phyloP scores from a whole-genome alignment of 2,329 filamentous ascomycete species.

The Colletotrichum euphorbiae region DNA sequence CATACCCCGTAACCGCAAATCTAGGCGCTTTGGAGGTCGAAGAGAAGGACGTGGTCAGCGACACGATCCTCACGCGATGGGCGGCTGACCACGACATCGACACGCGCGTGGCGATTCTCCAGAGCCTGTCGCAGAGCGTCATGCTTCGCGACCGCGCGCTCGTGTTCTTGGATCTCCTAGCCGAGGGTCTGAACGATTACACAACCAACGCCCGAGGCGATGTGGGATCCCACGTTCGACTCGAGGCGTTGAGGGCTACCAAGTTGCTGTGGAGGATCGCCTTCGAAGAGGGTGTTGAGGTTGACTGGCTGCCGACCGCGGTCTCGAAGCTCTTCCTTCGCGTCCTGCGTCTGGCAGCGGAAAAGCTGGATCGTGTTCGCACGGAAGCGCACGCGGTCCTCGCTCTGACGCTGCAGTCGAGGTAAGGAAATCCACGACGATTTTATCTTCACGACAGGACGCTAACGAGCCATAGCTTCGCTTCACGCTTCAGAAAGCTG shows the following conservation, averaged over 20 bases:
- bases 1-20: constrained; percentile 54
- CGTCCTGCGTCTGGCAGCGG: constrained; percentile 78
- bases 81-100: constrained; percentile 60
- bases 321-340: constrained; percentile 59
- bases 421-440: constrained; percentile 52
- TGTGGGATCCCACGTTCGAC: constrained; percentile 85
- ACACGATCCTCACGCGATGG: constrained; percentile 66
- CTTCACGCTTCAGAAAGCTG: constrained; percentile 50
- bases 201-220: constrained; percentile 91
- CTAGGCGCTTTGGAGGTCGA: constrained; percentile 42
- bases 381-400: constrained; percentile 70
- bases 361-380: constrained; percentile 91
- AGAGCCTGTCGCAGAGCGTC: constrained; percentile 62
- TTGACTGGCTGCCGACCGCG: constrained; percentile 45
- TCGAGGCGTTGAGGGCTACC: constrained; percentile 83
- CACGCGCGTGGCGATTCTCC: constrained; percentile 65
- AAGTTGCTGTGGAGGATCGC: constrained; percentile 66
- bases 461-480: constrained; percentile 46
- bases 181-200: constrained; percentile 83
- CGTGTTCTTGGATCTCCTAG: constrained; percentile 59
- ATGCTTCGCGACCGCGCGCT: constrained; percentile 55
- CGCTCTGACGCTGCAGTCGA: constrained; percentile 55
- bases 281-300: background rate
- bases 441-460: background rate
- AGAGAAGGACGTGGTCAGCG: constrained; percentile 48